These are phyloP conservation scores for Fusarium buxicola DNA, from an alignment of 2,329 filamentous ascomycete genomes.

Conservation along the genomic window DNA sequence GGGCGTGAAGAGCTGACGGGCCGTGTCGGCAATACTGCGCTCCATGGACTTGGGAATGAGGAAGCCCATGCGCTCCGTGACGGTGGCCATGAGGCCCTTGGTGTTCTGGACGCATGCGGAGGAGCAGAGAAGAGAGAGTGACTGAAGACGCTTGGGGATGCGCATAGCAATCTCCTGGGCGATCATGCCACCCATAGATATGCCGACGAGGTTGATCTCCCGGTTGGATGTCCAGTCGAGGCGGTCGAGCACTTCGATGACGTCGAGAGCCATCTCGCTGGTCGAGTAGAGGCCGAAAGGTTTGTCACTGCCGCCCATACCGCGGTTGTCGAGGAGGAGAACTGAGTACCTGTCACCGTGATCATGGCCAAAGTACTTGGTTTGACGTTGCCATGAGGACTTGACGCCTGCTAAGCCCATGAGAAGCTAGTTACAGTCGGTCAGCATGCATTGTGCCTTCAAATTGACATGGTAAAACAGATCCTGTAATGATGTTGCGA, in stretches of 20 bases:
- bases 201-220: conserved; percentile 76
- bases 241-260: conserved; percentile 75
- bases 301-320: conserved; percentile 83
- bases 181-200: conserved; percentile 93
- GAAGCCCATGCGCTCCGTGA: conserved; percentile 66
- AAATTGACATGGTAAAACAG: background rate
- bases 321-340: conserved; percentile 85
- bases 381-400: conserved; percentile 85
- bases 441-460: background rate
- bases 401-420: conserved; percentile 81
- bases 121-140: conserved; percentile 71
- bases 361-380: conserved; percentile 82
- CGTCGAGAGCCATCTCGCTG: conserved; percentile 84
- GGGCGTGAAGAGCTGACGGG: conserved; percentile 73
- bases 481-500: background rate
- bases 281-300: conserved; percentile 83
- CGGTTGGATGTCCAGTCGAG: conserved; percentile 71
- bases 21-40: conserved; percentile 71
- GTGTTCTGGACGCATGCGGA: conserved; percentile 71
- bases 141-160: conserved; percentile 64
- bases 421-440: conserved; percentile 68
- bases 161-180: conserved; percentile 78
- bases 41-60: conserved; percentile 78
- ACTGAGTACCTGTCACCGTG: conserved; percentile 75
- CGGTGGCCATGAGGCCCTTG: conserved; percentile 71